Evolutionary conservation across 2,329 filamentous ascomycete species (phyloP), one percentile per base, ranked within the genome.

Genomic region (Cryphonectria carpinicola): DNA sequence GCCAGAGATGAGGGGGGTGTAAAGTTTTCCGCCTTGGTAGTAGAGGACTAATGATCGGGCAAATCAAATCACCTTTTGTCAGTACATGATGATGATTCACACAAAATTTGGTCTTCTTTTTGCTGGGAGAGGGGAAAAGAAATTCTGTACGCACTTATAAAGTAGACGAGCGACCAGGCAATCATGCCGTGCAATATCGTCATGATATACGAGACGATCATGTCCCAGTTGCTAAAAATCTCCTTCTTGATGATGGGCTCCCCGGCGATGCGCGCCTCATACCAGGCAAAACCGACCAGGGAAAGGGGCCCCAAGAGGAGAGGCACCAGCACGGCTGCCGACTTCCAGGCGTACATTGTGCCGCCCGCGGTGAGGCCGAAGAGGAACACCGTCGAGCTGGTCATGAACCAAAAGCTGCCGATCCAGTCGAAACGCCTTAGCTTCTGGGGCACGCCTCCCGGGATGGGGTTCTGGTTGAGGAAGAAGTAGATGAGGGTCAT

Each of bases 291-390:
- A 8, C 75, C 80, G 2, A 85, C 74, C 4, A 92, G 77, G 1
- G 87, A 85, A 1, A 80, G 77, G 0, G 80, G 76, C 1, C 90
- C 89, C 11, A 92, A 54, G 4, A 88, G 77, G 19, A 93, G 79
- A 0, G 90, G 90, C 0, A 90, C 83, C 1, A 93, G 80, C 0
- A 89, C 90, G 1, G 84, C 83, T 84, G 87, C 91, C 4, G 85
- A 88, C 61, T 80, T 77, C 91, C 90, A 93, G 0, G 84, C 76
- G 76, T 91, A 92, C 80, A 90, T 87, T 11, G 91, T 84, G 52
- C 89, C 90, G 13, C 89, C 91, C 83, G 88, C 90, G 2, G 88
- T 89, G 4, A 92, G 76, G 0, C 88, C 87, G 61, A 91, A 88
- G 56, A 92, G 78, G 75, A 92, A 87, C 32, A 84, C 85, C 0